A percentile compares a stretch with the other conserved stretches of the same genome.
Evolutionary conservation across 1,284 basidiomycete species (phyloP).

Genomic region (Trichosporon sp.): DNA sequence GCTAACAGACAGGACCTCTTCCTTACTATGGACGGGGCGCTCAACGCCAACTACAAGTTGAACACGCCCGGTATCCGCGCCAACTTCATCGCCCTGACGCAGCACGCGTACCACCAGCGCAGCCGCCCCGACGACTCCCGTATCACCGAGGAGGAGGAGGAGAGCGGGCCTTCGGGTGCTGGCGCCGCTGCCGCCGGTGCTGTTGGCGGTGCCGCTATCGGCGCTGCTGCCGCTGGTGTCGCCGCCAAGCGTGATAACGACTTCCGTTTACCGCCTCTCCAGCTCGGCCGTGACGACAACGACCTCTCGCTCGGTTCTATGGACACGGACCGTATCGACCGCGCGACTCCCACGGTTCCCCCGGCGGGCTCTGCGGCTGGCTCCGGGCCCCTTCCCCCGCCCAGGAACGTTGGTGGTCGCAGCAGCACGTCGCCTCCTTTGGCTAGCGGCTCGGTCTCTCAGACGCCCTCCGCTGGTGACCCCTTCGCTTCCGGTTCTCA

Average conservation of each 20-base stretch:
- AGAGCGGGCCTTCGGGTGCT: not conserved
- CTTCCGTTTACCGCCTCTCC: conserved; percentile 8
- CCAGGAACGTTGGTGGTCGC: not conserved
- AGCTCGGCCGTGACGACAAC: conserved; percentile 1
- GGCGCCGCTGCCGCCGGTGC: not conserved
- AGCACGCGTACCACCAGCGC: conserved; percentile 50
- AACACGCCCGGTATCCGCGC: conserved; percentile 70
- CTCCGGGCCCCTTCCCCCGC: not conserved
- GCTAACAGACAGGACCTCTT: conserved; percentile 68
- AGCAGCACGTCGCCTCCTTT: not conserved
- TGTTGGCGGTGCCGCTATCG: not conserved
- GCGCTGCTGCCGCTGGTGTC: not conserved
- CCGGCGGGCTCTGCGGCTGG: not conserved
- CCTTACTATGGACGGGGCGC: conserved; percentile 80
- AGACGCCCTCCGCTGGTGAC: not conserved
- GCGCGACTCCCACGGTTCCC: no score
- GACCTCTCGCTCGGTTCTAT: not conserved
- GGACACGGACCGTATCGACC: not conserved
- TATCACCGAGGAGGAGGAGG: conserved; percentile 22
- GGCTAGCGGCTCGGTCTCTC: conserved; percentile 4
- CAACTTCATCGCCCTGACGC: conserved; percentile 66
- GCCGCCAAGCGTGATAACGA: not conserved
- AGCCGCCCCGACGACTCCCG: conserved; percentile 23
- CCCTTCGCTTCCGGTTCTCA: not conserved
- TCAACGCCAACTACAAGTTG: conserved; percentile 70